Evolutionary conservation across 1,284 basidiomycete genomes (phyloP).

Genomic region (Naganishia liquefaciens): DNA sequence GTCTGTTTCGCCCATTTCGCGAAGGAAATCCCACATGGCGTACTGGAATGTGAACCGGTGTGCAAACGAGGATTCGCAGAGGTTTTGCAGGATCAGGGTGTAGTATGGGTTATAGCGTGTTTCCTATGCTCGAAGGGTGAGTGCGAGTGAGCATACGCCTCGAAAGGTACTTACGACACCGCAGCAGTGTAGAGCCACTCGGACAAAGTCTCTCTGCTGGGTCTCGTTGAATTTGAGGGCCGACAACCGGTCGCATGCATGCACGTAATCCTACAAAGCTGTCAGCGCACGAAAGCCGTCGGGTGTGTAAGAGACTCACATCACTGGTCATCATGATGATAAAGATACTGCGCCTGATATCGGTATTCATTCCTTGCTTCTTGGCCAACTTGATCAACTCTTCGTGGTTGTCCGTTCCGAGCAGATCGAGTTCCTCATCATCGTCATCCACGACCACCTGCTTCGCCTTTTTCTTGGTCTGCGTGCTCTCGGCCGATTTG

Average conservation of each 20-base stretch:
- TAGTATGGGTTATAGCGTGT: conserved; percentile 95
- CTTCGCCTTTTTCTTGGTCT: conserved; percentile 12
- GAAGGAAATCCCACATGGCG: conserved; percentile 94
- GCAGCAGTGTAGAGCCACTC: conserved; percentile 89
- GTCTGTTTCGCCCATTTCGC: conserved; percentile 79
- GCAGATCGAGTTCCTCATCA: conserved; percentile 32
- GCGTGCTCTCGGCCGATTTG: conserved; percentile 36
- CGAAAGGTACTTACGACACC: conserved; percentile 67
- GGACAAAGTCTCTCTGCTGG: conserved; percentile 90
- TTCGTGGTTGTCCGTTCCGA: conserved; percentile 55
- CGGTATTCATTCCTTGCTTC: conserved; percentile 98
- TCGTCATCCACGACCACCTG: conserved; percentile 20
- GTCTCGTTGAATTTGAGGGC: conserved; percentile 81
- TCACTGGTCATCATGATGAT: conserved; percentile 91
- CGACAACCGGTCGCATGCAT: conserved; percentile 82
- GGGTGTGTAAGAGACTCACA: conserved; percentile 57
- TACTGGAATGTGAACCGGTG: conserved; percentile 93
- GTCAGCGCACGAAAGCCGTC: conserved; percentile 1
- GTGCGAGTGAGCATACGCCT: neutral
- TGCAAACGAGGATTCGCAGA: conserved; percentile 57
- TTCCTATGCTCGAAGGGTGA: conserved; percentile 62
- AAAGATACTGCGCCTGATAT: conserved; percentile 86
- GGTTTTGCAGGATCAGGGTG: conserved; percentile 75
- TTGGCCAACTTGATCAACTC: conserved; percentile 75
- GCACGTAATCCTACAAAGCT: conserved; percentile 75